A percentile compares a stretch with the other conserved stretches of the same genome.
These are phyloP conservation scores for Cercospora sp. DNA, from an alignment of 2,329 filamentous ascomycete species.

Conservation along the genomic window DNA sequence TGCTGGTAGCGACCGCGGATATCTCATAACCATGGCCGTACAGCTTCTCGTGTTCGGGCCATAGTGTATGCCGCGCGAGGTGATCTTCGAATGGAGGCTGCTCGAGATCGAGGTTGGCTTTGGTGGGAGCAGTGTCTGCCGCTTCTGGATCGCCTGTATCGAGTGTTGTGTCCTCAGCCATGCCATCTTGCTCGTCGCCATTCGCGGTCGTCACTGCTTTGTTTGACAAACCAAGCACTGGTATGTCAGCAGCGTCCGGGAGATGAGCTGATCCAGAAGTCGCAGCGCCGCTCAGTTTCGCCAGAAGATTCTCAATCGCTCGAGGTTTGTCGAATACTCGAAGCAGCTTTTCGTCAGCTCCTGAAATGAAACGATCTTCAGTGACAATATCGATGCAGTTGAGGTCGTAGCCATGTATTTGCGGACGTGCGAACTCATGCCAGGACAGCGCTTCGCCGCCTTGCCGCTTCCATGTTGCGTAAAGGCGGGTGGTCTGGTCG, in stretches of 20 bases:
- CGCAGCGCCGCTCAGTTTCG: slow-evolving; percentile 28
- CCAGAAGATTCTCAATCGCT: slow-evolving; percentile 68
- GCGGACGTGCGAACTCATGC: slow-evolving; percentile 94
- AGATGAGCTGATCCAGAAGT: slow-evolving; percentile 43
- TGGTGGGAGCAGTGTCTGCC: slow-evolving; percentile 57
- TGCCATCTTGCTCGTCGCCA: slow-evolving; percentile 34
- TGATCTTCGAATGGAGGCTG: slow-evolving; percentile 88
- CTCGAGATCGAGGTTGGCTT: slow-evolving; percentile 63
- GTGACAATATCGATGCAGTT: slow-evolving; percentile 85
- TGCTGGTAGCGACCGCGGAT: slow-evolving; percentile 76
- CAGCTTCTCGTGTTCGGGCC: slow-evolving; percentile 94
- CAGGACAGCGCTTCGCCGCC: slow-evolving; percentile 58
- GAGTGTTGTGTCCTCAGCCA: slow-evolving; percentile 43
- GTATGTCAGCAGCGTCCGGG: slow-evolving; percentile 90
- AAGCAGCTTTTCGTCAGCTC: slow-evolving; percentile 96
- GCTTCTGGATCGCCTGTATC: slow-evolving; percentile 58
- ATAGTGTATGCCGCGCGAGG: slow-evolving; percentile 84
- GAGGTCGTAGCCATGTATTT: slow-evolving; percentile 97
- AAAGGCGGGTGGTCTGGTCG: slow-evolving; percentile 90
- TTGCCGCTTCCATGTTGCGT: slow-evolving; percentile 70
- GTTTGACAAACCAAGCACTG: slow-evolving; percentile 91
- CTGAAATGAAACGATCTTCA: slow-evolving; percentile 78
- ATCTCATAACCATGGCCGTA: slow-evolving; percentile 99
- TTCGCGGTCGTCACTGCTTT: slow-evolving; percentile 69
- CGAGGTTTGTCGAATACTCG: slow-evolving; percentile 90